Evolutionary conservation across 2,329 filamentous ascomycete species (phyloP).

Genomic region (Rutstroemia sp.): DNA sequence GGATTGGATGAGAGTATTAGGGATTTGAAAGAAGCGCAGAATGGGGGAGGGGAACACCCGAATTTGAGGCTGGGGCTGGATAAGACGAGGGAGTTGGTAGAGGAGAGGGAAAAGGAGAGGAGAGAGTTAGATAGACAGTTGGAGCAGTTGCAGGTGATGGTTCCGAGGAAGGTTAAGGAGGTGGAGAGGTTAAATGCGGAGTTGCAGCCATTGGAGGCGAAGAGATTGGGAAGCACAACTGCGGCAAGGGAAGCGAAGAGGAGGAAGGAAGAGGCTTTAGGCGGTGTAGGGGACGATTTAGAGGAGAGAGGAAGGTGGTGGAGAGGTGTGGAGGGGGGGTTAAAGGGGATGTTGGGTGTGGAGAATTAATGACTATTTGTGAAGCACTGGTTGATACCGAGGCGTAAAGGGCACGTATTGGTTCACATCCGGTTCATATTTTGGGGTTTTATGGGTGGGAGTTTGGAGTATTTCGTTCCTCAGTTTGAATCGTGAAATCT

Average conservation of each 20-base stretch:
- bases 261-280: slow-evolving; percentile 57
- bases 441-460: too few relatives aligned
- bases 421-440: too few relatives aligned
- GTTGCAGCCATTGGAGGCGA: slow-evolving; percentile 59
- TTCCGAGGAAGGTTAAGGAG: slow-evolving; percentile 59
- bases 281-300: slow-evolving; percentile 63
- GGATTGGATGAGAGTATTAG: slow-evolving; percentile 42
- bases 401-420: too few relatives aligned
- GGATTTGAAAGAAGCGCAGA: slow-evolving; percentile 37
- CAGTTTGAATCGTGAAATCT: too few relatives aligned
- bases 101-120: slow-evolving; percentile 42
- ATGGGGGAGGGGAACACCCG: slow-evolving; percentile 23
- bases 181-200: slow-evolving; percentile 61
- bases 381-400: too few relatives aligned
- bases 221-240: slow-evolving; percentile 54
- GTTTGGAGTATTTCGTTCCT: too few relatives aligned
- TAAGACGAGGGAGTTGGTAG: slow-evolving; percentile 48
- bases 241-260: slow-evolving; percentile 65
- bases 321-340: slow-evolving; percentile 55
- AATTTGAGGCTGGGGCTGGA: slow-evolving; percentile 48
- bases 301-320: slow-evolving; percentile 73
- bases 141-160: slow-evolving; percentile 52
- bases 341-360: slow-evolving; percentile 57
- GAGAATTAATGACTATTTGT: slow-evolving; percentile 24
- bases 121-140: slow-evolving; percentile 55